A percentile compares a stretch with the other conserved stretches of the same genome.
Evolutionary conservation across 257 asterid genomes (phyloP).

Genomic region (Plectranthus barbatus): DNA sequence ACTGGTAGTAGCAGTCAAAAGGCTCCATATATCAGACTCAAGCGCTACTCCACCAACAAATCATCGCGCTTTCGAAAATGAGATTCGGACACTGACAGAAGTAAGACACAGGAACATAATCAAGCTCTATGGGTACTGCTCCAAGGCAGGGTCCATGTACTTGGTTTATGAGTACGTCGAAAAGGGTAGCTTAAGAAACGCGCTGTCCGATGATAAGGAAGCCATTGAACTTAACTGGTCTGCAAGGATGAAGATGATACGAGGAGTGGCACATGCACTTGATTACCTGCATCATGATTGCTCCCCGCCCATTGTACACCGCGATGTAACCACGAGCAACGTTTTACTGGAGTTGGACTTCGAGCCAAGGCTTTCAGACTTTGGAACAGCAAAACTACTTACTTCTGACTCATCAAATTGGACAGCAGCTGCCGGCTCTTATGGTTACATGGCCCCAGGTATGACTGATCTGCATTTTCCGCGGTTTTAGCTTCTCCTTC

Average conservation of each 20-base stretch:
- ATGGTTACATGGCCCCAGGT: constrained; percentile 94
- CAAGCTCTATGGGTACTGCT: constrained; percentile 72
- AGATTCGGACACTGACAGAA: constrained; percentile 62
- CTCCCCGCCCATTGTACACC: constrained; percentile 73
- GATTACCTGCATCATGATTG: constrained; percentile 85
- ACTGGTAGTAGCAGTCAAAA: constrained; percentile 64
- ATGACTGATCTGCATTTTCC: background rate
- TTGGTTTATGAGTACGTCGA: constrained; percentile 76
- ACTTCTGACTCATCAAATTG: constrained; percentile 77
- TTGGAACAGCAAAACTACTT: constrained; percentile 85
- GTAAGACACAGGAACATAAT: constrained; percentile 80
- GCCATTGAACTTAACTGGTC: constrained; percentile 53
- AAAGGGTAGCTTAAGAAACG: constrained; percentile 60
- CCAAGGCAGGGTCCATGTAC: constrained; percentile 58
- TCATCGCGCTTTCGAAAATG: constrained; percentile 60
- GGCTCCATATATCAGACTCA: constrained; percentile 50
- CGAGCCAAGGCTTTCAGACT: constrained; percentile 86
- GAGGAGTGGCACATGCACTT: constrained; percentile 73
- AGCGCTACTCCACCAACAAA: constrained; percentile 32
- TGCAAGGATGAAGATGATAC: constrained; percentile 50
- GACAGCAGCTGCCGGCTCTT: constrained; percentile 90
- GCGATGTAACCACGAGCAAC: constrained; percentile 77
- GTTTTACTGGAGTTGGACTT: constrained; percentile 57
- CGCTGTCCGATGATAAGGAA: constrained; percentile 37
- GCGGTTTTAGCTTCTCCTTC: too few species aligned